Conservation (phyloP, 768 basidiomycete genomes). For the Scleroderma citrinum region DNA sequence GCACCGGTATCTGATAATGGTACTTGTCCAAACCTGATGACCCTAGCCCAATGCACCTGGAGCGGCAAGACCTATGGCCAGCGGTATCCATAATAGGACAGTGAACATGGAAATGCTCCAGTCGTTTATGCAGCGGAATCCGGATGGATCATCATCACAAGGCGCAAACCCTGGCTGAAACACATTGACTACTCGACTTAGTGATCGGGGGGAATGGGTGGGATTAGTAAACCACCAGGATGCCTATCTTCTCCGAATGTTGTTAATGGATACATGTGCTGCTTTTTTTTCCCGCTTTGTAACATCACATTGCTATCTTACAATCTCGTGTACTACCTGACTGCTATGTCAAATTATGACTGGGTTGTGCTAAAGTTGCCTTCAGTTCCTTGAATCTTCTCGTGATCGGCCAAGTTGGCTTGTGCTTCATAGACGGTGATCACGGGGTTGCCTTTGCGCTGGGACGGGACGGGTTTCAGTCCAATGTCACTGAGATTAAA, state of each 20-base stretch:
- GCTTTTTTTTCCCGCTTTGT: background rate
- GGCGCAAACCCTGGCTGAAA: conserved; percentile 13
- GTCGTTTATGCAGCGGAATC: conserved; percentile 40
- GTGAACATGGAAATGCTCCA: conserved; percentile 40
- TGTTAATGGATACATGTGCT: background rate
- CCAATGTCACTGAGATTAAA: background rate
- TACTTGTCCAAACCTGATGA: background rate
- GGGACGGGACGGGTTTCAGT: conserved; percentile 6
- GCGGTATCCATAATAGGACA: conserved; percentile 22
- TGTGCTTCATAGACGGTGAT: conserved; percentile 86
- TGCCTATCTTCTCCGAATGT: too few relatives aligned
- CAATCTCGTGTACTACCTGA: too few relatives aligned
- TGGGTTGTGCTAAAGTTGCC: conserved; percentile 48
- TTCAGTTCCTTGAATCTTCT: conserved; percentile 77
- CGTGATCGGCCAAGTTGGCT: conserved; percentile 83
- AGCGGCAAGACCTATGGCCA: conserved; percentile 6
- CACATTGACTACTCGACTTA: too few relatives aligned
- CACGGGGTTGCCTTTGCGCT: conserved; percentile 75
- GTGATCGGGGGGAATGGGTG: too few relatives aligned
- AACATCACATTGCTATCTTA: background rate
- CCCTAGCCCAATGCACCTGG: conserved; percentile 10
- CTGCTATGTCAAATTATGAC: conserved; percentile 10
- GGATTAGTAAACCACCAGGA: too few relatives aligned
- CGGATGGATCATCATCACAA: conserved; percentile 24
- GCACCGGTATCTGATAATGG: background rate